Percentiles rank a stretch among this genome's conserved stretches.
phyloP scores from a whole-genome alignment of 345 rosid genomes.

The Gossypium sturtianum region DNA sequence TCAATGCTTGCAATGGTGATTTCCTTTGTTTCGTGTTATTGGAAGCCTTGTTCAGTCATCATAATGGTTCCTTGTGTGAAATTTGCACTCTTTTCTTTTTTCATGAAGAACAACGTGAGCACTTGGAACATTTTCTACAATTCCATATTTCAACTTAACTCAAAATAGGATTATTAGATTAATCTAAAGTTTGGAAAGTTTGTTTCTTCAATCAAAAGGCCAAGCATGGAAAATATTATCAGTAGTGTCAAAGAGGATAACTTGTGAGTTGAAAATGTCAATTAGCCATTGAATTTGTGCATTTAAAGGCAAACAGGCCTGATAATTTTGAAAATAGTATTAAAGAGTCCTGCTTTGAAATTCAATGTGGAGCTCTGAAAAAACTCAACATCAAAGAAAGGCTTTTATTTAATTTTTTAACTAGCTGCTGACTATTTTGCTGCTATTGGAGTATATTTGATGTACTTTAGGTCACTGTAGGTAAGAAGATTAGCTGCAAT shows the following conservation, averaged over 20 bases:
- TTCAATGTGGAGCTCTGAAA: not conserved
- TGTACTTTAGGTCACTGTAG: constrained; percentile 25
- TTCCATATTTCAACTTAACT: not conserved
- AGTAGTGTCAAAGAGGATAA: too few species aligned
- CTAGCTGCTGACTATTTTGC: not conserved
- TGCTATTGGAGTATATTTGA: constrained; percentile 14
- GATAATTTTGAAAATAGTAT: not conserved
- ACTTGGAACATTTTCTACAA: not conserved
- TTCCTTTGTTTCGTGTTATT: too few species aligned
- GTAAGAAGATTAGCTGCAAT: constrained; percentile 70
- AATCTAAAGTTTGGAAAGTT: not conserved
- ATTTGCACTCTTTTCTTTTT: not conserved
- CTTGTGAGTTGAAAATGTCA: not conserved
- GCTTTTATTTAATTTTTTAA: not conserved
- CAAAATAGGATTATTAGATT: not conserved
- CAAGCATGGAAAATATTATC: not conserved
- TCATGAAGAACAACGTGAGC: not conserved
- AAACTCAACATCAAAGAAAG: not conserved
- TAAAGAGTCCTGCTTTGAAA: not conserved
- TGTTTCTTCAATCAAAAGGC: not conserved
- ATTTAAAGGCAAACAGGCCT: not conserved
- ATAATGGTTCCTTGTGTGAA: not conserved
- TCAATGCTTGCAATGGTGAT: too few species aligned
- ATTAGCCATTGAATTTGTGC: not conserved
- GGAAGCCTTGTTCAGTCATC: not conserved